Evolutionary conservation across 495 filamentous ascomycete genomes (phyloP), one percentile per base, ranked within the genome.

Genomic region (Viridothelium virens): DNA sequence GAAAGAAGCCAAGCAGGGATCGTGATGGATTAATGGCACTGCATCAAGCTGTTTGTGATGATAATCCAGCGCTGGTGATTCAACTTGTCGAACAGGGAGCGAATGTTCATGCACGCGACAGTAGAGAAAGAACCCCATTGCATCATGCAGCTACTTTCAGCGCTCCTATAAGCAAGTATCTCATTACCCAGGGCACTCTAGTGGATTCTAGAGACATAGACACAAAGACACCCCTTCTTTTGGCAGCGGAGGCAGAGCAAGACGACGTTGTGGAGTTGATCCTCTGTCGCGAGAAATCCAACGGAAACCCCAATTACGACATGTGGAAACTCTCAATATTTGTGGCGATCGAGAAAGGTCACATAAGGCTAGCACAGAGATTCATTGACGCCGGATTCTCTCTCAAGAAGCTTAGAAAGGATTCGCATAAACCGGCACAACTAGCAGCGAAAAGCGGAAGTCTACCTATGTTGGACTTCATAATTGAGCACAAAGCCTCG

Each of bases 371-470:
- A 16, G 68, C 65, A 11, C 66, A 65, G 48, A 63, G 59, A 36
- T 38, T 70, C 44, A 39, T 70, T 18, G 65, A 68, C 33, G 56
- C 59, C 34, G 66, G 63, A 34, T 65, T 70, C 3, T 67, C 65
- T 59, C 48, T 66, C 5, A 70, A 68, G 66, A 70, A 66, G 66
- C 50, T 70, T 11, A 70, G 67, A 50, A 66, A 70, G 34, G 38
- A 63, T 2, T 70, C 65, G 68, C 34, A 68, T 38, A 12, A 41
- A 25, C 34, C 53, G 1, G 63, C 46, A 3, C 65, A 65, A 37
- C 41, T 44, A 44, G 68, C 68, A 36, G 68, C 68, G 9, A 62
- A 65, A 44, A 65, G 65, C 18, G 68, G 68, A n/a, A 68, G 66
- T n/a, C 38, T 68, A 7, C 68, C 65, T 9, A 70, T 70, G 68